A percentile compares a stretch with the other conserved stretches of the same genome.
phyloP scores from a whole-genome alignment of 495 filamentous ascomycete species.

The Usnea hakonensis region DNA sequence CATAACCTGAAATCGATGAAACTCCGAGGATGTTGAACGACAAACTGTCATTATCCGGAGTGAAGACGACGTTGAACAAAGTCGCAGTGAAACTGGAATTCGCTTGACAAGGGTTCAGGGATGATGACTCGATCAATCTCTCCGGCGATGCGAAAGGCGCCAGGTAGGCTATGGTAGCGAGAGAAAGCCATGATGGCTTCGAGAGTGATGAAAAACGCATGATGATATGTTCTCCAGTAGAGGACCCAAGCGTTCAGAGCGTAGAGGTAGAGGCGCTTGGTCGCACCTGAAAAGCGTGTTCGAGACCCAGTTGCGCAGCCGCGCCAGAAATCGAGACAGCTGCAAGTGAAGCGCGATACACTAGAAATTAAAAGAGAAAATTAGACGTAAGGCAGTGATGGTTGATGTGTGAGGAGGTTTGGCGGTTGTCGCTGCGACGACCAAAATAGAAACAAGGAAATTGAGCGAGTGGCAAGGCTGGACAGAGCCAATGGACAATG shows the following conservation, averaged over 20 bases:
- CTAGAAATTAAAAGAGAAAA: neutral
- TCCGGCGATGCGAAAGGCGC: constrained; percentile 35
- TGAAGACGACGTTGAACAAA: constrained; percentile 74
- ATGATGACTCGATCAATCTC: constrained; percentile 59
- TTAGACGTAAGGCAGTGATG: neutral
- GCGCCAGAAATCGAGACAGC: neutral
- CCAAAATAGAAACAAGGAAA: constrained; percentile 18
- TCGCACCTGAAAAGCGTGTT: neutral
- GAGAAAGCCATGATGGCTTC: constrained; percentile 17
- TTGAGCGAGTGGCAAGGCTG: constrained; percentile 15
- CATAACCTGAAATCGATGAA: constrained; percentile 77
- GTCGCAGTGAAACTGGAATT: constrained; percentile 76
- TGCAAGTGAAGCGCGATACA: neutral
- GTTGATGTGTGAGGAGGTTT: neutral
- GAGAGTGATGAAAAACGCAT: constrained; percentile 30
- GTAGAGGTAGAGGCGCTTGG: constrained; percentile 1
- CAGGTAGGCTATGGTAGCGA: constrained; percentile 36
- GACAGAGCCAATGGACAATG: neutral
- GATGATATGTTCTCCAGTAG: constrained; percentile 7
- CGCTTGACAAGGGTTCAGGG: constrained; percentile 68
- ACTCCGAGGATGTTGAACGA: constrained; percentile 71
- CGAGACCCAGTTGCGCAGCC: constrained; percentile 5
- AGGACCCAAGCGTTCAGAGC: constrained; percentile 3
- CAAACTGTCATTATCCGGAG: constrained; percentile 64
- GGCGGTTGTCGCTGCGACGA: constrained; percentile 12